phyloP scores from a whole-genome alignment of 805 yeast species.

The Gaillardinia entomophila region DNA sequence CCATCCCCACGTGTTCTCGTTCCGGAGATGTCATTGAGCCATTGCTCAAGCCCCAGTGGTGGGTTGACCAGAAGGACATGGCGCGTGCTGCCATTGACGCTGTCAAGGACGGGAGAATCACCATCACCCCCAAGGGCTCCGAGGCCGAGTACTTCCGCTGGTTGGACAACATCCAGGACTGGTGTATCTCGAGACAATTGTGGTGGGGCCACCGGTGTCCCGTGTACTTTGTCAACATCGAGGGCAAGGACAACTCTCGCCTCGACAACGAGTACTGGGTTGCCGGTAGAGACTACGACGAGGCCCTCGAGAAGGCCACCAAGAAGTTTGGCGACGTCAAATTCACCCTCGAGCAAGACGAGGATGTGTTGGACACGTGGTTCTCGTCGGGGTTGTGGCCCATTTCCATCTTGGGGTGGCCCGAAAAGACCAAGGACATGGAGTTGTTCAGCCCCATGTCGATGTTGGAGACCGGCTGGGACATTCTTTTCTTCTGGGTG shows the following conservation, averaged over 20 bases:
- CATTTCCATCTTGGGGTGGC: conserved; percentile 95
- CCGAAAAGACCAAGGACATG: conserved; percentile 69
- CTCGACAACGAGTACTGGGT: conserved; percentile 78
- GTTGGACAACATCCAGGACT: conserved; percentile 94
- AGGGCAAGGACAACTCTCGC: conserved; percentile 62
- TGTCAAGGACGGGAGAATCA: conserved; percentile 74
- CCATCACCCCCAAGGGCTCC: conserved; percentile 81
- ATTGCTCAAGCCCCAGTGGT: conserved; percentile 97
- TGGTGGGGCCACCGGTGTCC: conserved; percentile 99
- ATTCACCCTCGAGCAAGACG: conserved; percentile 86
- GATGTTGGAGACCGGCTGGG: conserved; percentile 98
- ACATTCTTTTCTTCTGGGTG: conserved; percentile 98
- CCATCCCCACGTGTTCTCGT: conserved; percentile 89
- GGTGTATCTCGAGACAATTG: conserved; percentile 95
- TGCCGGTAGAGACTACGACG: conserved; percentile 77
- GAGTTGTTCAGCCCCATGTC: conserved; percentile 82
- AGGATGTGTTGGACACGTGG: conserved; percentile 98
- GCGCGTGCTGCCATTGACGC: conserved; percentile 84
- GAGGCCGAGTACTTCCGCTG: conserved; percentile 93
- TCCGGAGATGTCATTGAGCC: conserved; percentile 98
- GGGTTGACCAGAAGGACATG: conserved; percentile 89
- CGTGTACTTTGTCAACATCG: conserved; percentile 79
- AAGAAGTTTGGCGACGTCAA: conserved; percentile 63
- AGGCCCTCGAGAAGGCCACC: conserved; percentile 79
- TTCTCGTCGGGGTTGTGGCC: conserved; percentile 99